Conservation (phyloP, 192 early-diverging fungal species). For the Chytriomyces sp. region DNA sequence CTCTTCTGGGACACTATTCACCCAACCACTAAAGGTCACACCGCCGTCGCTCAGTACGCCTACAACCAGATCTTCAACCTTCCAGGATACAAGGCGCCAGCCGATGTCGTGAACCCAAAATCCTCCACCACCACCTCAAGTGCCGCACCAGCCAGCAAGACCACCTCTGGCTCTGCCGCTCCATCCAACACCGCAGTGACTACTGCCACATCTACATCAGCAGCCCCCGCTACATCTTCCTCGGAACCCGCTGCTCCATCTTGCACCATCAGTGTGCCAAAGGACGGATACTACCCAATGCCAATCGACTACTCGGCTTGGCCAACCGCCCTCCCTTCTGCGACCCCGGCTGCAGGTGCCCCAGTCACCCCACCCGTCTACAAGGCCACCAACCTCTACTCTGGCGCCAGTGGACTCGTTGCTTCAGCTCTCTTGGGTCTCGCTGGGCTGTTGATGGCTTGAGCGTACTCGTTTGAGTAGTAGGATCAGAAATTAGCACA, state of each 20-base stretch:
- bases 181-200: background rate
- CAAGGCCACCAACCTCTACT: background rate
- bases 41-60: background rate
- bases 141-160: background rate
- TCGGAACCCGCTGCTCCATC: background rate
- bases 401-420: background rate
- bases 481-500: no score
- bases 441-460: no score
- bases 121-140: background rate
- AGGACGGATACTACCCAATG: background rate
- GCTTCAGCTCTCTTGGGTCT: background rate
- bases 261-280: background rate
- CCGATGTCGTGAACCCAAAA: background rate
- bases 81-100: background rate
- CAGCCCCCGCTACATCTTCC: background rate
- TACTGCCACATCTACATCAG: background rate
- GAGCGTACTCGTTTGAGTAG: no score
- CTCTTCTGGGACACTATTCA: constrained; percentile 38
- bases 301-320: background rate
- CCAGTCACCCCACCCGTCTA: background rate
- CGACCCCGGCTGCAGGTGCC: background rate
- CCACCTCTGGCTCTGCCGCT: background rate
- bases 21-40: constrained; percentile 17
- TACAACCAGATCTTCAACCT: background rate
- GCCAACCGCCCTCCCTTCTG: background rate